A percentile compares a stretch with the other conserved stretches of the same genome.
Evolutionary conservation across 495 filamentous ascomycete genomes (phyloP).

Genomic region (Glarea lozoyensis): DNA sequence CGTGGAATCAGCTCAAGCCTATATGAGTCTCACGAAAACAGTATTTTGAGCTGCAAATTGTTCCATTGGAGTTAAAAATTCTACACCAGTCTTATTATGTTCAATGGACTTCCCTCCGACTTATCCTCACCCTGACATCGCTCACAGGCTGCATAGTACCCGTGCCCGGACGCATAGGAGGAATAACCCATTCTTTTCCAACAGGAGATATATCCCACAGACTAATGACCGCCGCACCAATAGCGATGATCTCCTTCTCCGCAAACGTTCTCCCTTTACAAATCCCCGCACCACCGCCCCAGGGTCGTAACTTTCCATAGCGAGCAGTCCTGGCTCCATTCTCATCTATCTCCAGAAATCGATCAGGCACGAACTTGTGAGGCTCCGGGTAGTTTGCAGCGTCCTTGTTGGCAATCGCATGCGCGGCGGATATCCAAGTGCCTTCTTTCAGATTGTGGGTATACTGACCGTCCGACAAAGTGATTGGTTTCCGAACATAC

Average conservation of each 20-base stretch:
- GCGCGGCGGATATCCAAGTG: background rate
- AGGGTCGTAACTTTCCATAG: constrained; percentile 13
- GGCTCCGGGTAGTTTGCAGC: constrained; percentile 9
- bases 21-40: too few relatives aligned
- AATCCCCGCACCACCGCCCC: constrained; percentile 10
- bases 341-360: constrained; percentile 15
- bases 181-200: background rate
- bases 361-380: constrained; percentile 15
- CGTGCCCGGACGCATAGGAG: background rate
- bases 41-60: too few relatives aligned
- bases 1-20: too few relatives aligned
- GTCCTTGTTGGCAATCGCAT: constrained; percentile 10
- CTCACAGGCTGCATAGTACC: background rate
- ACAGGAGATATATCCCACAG: constrained; percentile 15
- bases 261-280: constrained; percentile 18
- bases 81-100: too few relatives aligned
- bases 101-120: too few relatives aligned
- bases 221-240: constrained; percentile 11
- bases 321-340: background rate
- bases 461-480: background rate
- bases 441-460: background rate
- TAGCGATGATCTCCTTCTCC: constrained; percentile 16
- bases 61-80: too few relatives aligned
- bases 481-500: constrained; percentile 5
- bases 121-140: background rate